Base-by-base conservation (phyloP, 192 early-diverging fungal genomes). In the Thamnidium elegans region DNA sequence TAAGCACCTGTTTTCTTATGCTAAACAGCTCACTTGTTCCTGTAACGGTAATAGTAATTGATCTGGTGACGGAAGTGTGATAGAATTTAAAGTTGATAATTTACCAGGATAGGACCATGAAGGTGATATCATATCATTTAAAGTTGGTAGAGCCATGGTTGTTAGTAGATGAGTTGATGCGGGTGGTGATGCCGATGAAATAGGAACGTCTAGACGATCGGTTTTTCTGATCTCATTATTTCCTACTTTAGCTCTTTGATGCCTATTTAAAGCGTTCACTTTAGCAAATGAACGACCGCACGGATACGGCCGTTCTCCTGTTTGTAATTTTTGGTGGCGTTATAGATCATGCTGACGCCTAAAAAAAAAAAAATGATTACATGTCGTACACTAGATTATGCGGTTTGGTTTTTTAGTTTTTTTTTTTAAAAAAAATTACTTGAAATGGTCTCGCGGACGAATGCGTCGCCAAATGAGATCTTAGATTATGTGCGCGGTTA, bases 331-430 rank as follows among this genome's bases (percentile, higher is more conserved):
- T 73, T 87, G 86, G 58, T 92, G 90, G 36, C 94, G 85, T 74
- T 93, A 94, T 46, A 94, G 80, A 74, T 95, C 95, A 67, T 97
- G 93, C 50, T 92, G 89, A 9, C 95, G 84, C 23, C 73, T 55
- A 45, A 75, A 75, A 15, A 53, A 36, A 45, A 75, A 75, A 15
- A 53, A 36, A 17, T 66, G 63, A 30, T 62, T 43, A 44, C 73
- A 75, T 31, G 48, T 39, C 13, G 26, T 45, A 62, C 73, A 75
- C 73, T 70, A 26, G 26, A 2, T 26, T 26, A 26, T 26, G 26
- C 26, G 26, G 26, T 26, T 26, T 2, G 26, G n/a, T n/a, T n/a
- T n/a, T n/a, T n/a, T n/a, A n/a, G n/a, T 0, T 0, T 55, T 50
- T 34, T 13, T 59, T 43, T 32, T 2, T 39, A 26, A 3, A 14